Evolutionary conservation across 768 basidiomycete genomes (phyloP).

Genomic region (Hygrophorus russula): DNA sequence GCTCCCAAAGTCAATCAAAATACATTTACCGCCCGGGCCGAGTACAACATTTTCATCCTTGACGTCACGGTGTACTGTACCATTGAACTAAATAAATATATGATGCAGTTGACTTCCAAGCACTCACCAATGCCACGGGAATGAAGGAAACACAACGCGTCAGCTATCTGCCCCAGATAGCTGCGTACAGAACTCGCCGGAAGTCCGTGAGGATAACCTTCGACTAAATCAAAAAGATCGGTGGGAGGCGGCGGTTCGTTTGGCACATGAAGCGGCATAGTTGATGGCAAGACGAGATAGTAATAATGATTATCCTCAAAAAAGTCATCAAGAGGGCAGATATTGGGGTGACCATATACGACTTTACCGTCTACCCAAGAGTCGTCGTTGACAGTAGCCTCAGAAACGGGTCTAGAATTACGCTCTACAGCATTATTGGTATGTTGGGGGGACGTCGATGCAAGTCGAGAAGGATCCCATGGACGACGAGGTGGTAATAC

Average conservation of each 20-base stretch:
- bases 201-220: slow-evolving; percentile 78
- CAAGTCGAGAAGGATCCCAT: slow-evolving; percentile 66
- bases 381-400: slow-evolving; percentile 16
- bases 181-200: slow-evolving; percentile 62
- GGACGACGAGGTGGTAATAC: slow-evolving; percentile 68
- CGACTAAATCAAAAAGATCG: slow-evolving; percentile 94
- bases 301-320: slow-evolving; percentile 97
- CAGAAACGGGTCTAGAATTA: slow-evolving; percentile 7
- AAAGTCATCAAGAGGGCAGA: slow-evolving; percentile 90
- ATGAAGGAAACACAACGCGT: slow-evolving; percentile 84
- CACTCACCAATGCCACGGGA: slow-evolving; percentile 77
- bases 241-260: slow-evolving; percentile 46
- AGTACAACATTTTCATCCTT: slow-evolving; percentile 96
- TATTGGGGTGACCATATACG: slow-evolving; percentile 88
- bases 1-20: slow-evolving; percentile 96
- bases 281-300: slow-evolving; percentile 81
- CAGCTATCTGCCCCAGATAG: slow-evolving; percentile 89
- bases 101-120: background rate
- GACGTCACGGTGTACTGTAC: slow-evolving; percentile 81
- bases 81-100: slow-evolving; percentile 7
- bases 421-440: slow-evolving; percentile 12
- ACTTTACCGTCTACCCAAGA: slow-evolving; percentile 61
- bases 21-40: slow-evolving; percentile 68
- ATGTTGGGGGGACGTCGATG: slow-evolving; percentile 4
- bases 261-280: slow-evolving; percentile 45